These are phyloP conservation scores for Daldinia sp. DNA, from an alignment of 2,329 filamentous ascomycete genomes.

Conservation along the genomic window DNA sequence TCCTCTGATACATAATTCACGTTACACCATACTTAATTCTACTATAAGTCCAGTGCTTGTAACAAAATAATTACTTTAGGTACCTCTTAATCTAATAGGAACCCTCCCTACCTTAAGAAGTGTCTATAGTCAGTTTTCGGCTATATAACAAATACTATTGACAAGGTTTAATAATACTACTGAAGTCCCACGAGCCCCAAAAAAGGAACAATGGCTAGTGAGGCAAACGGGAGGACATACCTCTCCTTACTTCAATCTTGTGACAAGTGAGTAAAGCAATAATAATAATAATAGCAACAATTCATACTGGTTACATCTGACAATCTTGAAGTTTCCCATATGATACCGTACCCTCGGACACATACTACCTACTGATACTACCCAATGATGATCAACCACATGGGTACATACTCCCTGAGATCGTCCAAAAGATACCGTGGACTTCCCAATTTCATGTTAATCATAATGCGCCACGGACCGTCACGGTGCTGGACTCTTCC, in stretches of 20 bases:
- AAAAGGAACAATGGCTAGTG: conserved; percentile 20
- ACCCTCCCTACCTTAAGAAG: background rate
- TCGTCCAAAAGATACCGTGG: conserved; percentile 61
- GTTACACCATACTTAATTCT: background rate
- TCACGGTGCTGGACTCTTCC: conserved; percentile 51
- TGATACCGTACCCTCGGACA: conserved; percentile 47
- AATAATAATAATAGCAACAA: background rate
- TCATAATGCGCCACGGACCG: conserved; percentile 47
- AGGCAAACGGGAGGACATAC: conserved; percentile 33
- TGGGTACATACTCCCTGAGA: conserved; percentile 62
- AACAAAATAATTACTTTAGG: background rate
- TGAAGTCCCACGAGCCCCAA: background rate
- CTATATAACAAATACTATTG: background rate
- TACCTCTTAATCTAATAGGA: conserved; percentile 4
- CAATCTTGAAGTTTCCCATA: conserved; percentile 58
- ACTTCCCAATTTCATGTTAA: conserved; percentile 53
- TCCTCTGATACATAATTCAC: conserved; percentile 1
- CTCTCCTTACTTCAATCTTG: conserved; percentile 37
- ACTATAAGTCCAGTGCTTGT: background rate
- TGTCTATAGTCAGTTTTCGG: background rate
- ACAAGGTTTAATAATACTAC: background rate
- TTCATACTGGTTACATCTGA: conserved; percentile 18
- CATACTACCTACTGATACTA: conserved; percentile 62
- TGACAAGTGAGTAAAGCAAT: conserved; percentile 34
- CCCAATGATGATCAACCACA: conserved; percentile 60